Percentiles rank a stretch among this genome's conserved stretches.
phyloP scores from a whole-genome alignment of 2,329 filamentous ascomycete genomes.

The Hymenoscyphus scutula region DNA sequence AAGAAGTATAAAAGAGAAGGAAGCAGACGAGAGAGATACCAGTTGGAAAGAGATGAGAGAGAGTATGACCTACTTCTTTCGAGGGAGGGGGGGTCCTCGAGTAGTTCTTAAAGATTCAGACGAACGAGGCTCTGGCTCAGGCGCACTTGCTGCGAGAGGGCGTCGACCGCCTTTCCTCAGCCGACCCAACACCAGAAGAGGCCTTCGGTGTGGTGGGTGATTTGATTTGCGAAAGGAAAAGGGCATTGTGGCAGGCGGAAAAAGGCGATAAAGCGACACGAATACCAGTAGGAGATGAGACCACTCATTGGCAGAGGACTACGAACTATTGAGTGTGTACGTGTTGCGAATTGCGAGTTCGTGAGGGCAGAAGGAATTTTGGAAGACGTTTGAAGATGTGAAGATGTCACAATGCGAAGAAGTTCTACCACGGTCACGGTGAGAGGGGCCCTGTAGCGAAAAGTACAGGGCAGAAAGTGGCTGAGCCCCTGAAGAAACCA shows the following conservation, averaged over 20 bases:
- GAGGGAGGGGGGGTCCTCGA: not conserved
- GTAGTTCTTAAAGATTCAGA: not conserved
- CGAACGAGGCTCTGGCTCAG: conserved; percentile 2
- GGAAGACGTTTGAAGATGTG: not conserved
- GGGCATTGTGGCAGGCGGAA: not conserved
- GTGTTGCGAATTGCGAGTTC: not conserved
- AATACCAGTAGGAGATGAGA: not conserved
- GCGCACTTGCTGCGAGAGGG: conserved; percentile 10
- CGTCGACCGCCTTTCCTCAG: conserved; percentile 9
- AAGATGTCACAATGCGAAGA: not conserved
- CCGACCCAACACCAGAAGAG: conserved; percentile 17
- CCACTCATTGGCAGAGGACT: not conserved
- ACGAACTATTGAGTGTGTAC: not conserved
- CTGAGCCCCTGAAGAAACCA: not conserved
- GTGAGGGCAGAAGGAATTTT: not conserved
- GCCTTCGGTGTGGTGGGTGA: conserved; percentile 23
- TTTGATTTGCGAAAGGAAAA: not conserved
- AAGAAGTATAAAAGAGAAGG: not conserved
- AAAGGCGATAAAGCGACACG: not conserved
- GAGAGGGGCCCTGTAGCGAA: not conserved
- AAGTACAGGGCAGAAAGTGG: not conserved
- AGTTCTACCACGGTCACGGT: not conserved
- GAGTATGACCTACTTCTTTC: not conserved
- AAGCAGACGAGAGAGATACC: not conserved
- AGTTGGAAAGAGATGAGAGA: not conserved